Base-by-base conservation (phyloP, 495 filamentous ascomycete species). In the Annulohypoxylon maeteangense region DNA sequence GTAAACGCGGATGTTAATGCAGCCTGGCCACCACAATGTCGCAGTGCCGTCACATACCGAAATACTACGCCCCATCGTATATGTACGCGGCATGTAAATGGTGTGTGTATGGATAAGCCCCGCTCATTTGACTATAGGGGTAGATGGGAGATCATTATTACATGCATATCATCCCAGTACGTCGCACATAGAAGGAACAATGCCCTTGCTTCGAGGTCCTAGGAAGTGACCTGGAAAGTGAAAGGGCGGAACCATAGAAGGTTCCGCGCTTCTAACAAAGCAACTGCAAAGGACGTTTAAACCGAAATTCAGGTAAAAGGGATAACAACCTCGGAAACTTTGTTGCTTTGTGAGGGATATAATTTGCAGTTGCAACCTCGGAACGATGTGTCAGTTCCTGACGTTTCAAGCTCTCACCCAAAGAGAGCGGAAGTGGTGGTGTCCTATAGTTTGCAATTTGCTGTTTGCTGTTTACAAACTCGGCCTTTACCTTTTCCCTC, bases 101-200 rank as follows among this genome's bases (percentile, higher is more conserved):
- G 40, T 5, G 4, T 6, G 16, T 44, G 40, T n/a, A 7, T 7
- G 14, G 23, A 27, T 29, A 27, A 51, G 47, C 23, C 12, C 47
- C 12, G 4, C 23, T 51, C 25, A 7, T 48, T 25, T 48, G 45
- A 48, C 20, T 20, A 51, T 7, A 4, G 22, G 48, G 14, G 48
- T n/a, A 12, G 25, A 53, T 31, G 18, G 27, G 27, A 29, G 27
- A 11, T 20, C 10, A 34, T 34, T 18, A 54, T 54, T 31, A 54
- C 50, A 54, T 53, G 48, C 48, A 54, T 31, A 54, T 38, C 14
- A 60, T 16, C 38, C 54, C 29, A 27, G 54, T 54, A 70, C 61
- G 62, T 65, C 45, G 56, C n/a, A n/a, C n/a, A n/a, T 36, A 54
- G 67, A 56, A 65, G 67, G 61, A 54, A 54, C 20, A 64, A 59